These are phyloP conservation scores for Gentiana dahurica DNA, from an alignment of 257 asterid species.

Conservation along the genomic window DNA sequence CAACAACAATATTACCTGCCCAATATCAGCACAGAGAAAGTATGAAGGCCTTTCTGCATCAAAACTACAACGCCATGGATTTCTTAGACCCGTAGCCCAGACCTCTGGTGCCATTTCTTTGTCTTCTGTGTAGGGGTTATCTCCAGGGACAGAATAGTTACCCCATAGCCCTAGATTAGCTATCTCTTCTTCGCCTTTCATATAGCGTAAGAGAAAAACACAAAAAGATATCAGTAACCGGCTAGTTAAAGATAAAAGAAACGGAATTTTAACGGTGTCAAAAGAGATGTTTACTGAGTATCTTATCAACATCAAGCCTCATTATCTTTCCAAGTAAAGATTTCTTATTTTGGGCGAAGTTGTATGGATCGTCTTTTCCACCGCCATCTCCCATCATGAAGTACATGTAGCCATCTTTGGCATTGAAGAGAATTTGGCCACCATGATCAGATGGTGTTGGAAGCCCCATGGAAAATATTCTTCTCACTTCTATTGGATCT, in stretches of 20 bases:
- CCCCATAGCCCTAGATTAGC: constrained; percentile 65
- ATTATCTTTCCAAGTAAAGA: constrained; percentile 80
- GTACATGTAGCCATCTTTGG: constrained; percentile 72
- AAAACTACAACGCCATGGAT: constrained; percentile 94
- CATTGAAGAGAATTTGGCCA: constrained; percentile 87
- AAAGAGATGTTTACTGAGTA: constrained; percentile 40
- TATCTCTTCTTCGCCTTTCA: constrained; percentile 52
- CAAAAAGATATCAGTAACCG: not conserved
- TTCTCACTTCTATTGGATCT: constrained; percentile 54
- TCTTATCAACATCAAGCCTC: constrained; percentile 64
- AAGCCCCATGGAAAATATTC: constrained; percentile 77
- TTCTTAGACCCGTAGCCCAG: constrained; percentile 79
- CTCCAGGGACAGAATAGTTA: constrained; percentile 60
- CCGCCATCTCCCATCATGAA: constrained; percentile 92
- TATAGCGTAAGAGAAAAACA: constrained; percentile 5
- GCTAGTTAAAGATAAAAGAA: not conserved
- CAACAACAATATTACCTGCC: constrained; percentile 38
- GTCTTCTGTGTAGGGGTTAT: constrained; percentile 63
- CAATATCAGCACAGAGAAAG: constrained; percentile 72
- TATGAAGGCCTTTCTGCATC: constrained; percentile 86
- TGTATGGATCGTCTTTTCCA: constrained; percentile 63
- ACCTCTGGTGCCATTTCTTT: constrained; percentile 54
- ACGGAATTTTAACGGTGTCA: not conserved
- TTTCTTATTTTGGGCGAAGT: constrained; percentile 82
- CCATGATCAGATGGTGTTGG: constrained; percentile 63